A percentile compares a stretch with the other conserved stretches of the same genome.
phyloP scores from a whole-genome alignment of 2,329 filamentous ascomycete genomes.

The Xylaria sp. region DNA sequence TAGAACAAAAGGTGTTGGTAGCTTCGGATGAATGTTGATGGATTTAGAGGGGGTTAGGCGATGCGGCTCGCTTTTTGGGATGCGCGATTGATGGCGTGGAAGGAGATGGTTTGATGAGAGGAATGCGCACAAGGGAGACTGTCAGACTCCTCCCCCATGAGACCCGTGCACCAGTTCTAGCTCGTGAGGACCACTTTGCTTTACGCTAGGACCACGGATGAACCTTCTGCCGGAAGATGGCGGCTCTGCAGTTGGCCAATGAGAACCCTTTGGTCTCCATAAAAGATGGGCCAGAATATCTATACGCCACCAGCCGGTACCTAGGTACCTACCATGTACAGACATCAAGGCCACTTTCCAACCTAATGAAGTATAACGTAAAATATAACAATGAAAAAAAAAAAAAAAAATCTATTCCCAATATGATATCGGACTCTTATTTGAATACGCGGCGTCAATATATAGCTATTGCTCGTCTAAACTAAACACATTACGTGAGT shows the following conservation, averaged over 20 bases:
- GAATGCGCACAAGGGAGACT: constrained; percentile 50
- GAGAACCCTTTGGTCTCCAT: not conserved
- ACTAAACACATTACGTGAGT: too few species aligned
- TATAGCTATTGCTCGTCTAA: too few species aligned
- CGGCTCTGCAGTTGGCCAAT: constrained; percentile 19
- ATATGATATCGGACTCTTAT: too few species aligned
- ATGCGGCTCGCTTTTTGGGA: constrained; percentile 65
- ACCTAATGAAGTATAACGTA: too few species aligned
- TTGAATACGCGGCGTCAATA: too few species aligned
- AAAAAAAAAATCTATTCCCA: too few species aligned
- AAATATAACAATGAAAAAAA: too few species aligned
- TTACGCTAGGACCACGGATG: constrained; percentile 39
- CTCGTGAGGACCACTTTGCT: constrained; percentile 48
- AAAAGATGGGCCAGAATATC: constrained; percentile 18
- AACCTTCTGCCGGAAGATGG: constrained; percentile 33
- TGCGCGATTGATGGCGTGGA: constrained; percentile 65
- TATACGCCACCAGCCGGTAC: not conserved
- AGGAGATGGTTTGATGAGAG: constrained; percentile 51
- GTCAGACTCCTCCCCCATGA: constrained; percentile 45
- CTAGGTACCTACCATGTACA: too few species aligned
- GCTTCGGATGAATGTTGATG: constrained; percentile 69
- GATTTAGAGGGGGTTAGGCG: constrained; percentile 68
- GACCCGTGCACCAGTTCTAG: constrained; percentile 45
- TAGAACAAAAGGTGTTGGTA: constrained; percentile 63
- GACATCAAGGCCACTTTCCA: too few species aligned